These are phyloP conservation scores for Hymenoscyphus fraxineus DNA, from an alignment of 2,329 filamentous ascomycete species.

Conservation along the genomic window DNA sequence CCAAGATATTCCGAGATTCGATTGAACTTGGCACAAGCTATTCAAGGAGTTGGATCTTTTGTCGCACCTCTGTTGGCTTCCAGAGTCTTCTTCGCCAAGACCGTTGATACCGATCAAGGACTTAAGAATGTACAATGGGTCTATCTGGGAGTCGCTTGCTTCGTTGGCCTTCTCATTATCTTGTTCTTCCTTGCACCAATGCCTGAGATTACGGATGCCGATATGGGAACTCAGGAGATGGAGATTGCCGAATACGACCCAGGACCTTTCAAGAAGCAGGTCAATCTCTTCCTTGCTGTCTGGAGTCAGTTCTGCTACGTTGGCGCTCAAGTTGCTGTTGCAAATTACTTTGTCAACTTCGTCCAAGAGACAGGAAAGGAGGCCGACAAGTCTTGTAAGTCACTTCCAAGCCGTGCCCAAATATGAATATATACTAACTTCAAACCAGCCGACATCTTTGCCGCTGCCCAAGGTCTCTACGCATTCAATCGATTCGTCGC, in stretches of 20 bases:
- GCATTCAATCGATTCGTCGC: slow-evolving; percentile 70
- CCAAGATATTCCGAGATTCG: slow-evolving; percentile 69
- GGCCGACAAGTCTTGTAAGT: slow-evolving; percentile 32
- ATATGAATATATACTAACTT: neutral
- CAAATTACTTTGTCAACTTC: slow-evolving; percentile 71
- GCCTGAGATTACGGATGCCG: slow-evolving; percentile 69
- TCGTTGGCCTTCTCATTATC: slow-evolving; percentile 62
- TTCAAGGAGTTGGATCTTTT: slow-evolving; percentile 72
- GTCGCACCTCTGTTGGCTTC: slow-evolving; percentile 70
- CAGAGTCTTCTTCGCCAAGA: slow-evolving; percentile 66
- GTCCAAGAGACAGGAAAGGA: slow-evolving; percentile 54
- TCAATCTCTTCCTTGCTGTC: slow-evolving; percentile 70
- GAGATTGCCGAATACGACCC: slow-evolving; percentile 43
- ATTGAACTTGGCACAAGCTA: slow-evolving; percentile 72
- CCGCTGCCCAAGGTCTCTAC: slow-evolving; percentile 68
- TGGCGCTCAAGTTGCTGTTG: slow-evolving; percentile 66
- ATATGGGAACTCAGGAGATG: slow-evolving; percentile 62
- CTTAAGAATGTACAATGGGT: slow-evolving; percentile 68
- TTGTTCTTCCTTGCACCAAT: slow-evolving; percentile 62
- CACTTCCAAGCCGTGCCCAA: neutral
- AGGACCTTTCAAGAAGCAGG: slow-evolving; percentile 66
- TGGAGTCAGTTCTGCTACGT: slow-evolving; percentile 77
- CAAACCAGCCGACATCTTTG: slow-evolving; percentile 44
- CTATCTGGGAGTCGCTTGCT: slow-evolving; percentile 68
- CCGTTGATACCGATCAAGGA: slow-evolving; percentile 46